Conservation (phyloP, 2,329 filamentous ascomycete genomes). For the Xylaria sp. region DNA sequence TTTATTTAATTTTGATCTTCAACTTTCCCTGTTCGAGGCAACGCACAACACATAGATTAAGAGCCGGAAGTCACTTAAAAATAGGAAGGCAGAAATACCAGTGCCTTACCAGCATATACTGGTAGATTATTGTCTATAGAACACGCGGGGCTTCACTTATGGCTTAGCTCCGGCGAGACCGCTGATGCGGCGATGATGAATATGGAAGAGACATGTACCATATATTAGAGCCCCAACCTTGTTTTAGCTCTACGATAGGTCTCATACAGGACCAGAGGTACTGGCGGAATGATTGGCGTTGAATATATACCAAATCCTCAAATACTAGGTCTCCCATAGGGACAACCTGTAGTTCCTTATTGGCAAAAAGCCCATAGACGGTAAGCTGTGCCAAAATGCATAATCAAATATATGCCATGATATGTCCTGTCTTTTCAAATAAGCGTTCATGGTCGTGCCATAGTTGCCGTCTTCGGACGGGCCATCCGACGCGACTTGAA, state of each 20-base stretch:
- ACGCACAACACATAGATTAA: conserved; percentile 9
- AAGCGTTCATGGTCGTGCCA: neutral
- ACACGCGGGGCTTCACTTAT: neutral
- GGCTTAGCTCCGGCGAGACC: neutral
- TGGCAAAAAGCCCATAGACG: neutral
- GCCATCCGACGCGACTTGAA: neutral
- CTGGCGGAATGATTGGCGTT: neutral
- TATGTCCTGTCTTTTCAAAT: neutral
- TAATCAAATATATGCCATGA: neutral
- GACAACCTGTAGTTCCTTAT: neutral
- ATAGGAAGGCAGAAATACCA: neutral
- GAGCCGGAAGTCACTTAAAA: neutral
- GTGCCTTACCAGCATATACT: neutral
- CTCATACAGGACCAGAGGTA: neutral
- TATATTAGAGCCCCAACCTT: neutral
- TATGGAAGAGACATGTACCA: conserved; percentile 3
- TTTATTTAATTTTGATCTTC: neutral
- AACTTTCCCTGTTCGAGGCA: neutral
- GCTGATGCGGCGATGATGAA: neutral
- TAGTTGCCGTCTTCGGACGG: neutral
- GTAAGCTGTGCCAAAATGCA: neutral
- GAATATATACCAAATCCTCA: neutral
- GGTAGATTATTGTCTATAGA: neutral
- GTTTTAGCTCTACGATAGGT: neutral
- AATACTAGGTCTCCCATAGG: neutral